Conservation (phyloP, 768 basidiomycete genomes). For the Boletus edulis region DNA sequence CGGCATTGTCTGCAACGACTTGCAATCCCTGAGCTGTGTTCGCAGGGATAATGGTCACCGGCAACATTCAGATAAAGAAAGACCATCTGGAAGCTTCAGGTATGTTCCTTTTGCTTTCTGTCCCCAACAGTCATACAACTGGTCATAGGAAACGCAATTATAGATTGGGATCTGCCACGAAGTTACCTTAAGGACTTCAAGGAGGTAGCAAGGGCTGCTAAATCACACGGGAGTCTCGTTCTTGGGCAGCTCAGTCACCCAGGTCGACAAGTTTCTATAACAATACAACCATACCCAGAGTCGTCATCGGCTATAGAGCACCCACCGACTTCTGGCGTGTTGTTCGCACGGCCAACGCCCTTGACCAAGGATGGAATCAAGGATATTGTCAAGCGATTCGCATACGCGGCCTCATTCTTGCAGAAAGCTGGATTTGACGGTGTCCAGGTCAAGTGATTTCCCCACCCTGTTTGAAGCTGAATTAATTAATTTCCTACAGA, state of each 20-base stretch:
- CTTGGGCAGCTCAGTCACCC: conserved; percentile 34
- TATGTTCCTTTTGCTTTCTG: not conserved
- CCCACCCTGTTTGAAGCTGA: not conserved
- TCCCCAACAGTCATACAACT: not conserved
- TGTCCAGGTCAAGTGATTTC: conserved; percentile 37
- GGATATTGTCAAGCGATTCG: conserved; percentile 50
- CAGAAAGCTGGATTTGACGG: conserved; percentile 67
- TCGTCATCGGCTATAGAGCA: conserved; percentile 34
- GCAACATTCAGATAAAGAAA: conserved; percentile 35
- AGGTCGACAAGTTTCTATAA: conserved; percentile 34
- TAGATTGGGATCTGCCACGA: conserved; percentile 27
- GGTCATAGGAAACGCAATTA: conserved; percentile 30
- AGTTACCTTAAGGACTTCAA: conserved; percentile 22
- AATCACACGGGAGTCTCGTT: conserved; percentile 29
- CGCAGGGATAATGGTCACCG: conserved; percentile 32
- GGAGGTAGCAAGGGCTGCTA: conserved; percentile 30
- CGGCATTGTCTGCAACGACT: not conserved
- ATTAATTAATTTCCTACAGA: conserved; percentile 17
- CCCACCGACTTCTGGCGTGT: conserved; percentile 30
- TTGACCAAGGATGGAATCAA: conserved; percentile 48
- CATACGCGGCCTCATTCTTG: conserved; percentile 52
- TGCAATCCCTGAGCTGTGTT: conserved; percentile 1
- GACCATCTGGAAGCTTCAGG: conserved; percentile 34
- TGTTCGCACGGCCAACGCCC: conserved; percentile 32
- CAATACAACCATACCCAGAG: conserved; percentile 35